Evolutionary conservation across 306 rosid species (phyloP).

Genomic region (Sicyos baderoa): DNA sequence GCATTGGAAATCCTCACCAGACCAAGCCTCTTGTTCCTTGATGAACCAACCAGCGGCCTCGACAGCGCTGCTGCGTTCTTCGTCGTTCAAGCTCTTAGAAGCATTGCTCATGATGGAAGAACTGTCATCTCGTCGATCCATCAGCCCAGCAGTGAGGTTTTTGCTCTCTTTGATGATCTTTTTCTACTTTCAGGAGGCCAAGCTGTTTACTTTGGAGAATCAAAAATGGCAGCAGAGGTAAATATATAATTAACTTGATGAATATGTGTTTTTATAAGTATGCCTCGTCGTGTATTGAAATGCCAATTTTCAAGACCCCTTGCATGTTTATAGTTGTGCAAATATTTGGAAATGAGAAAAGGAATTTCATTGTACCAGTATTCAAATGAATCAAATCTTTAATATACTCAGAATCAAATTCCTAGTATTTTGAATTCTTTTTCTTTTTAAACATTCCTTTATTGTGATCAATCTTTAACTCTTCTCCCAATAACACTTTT

Average conservation of each 20-base stretch:
- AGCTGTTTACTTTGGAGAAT: conserved; percentile 64
- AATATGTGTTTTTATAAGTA: background rate
- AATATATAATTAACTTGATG: background rate
- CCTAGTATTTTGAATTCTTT: background rate
- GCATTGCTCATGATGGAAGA: conserved; percentile 65
- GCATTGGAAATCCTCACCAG: conserved; percentile 84
- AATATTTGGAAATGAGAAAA: no score
- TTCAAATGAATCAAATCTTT: background rate
- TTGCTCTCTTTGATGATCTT: conserved; percentile 87
- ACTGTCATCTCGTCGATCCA: conserved; percentile 82
- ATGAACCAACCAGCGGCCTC: conserved; percentile 88
- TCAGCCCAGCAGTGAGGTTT: conserved; percentile 92
- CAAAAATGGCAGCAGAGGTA: conserved; percentile 68
- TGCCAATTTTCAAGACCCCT: no score
- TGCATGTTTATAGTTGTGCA: background rate
- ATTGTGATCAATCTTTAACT: background rate
- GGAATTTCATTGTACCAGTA: background rate
- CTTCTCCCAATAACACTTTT: background rate
- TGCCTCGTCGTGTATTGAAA: no score
- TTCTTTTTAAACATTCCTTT: background rate
- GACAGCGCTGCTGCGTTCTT: conserved; percentile 93
- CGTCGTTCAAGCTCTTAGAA: conserved; percentile 67
- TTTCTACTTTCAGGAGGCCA: conserved; percentile 80
- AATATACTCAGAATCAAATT: background rate
- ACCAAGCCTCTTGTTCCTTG: conserved; percentile 73